Evolutionary conservation across 768 basidiomycete species (phyloP).

Genomic region (Kwoniella shandongensis): DNA sequence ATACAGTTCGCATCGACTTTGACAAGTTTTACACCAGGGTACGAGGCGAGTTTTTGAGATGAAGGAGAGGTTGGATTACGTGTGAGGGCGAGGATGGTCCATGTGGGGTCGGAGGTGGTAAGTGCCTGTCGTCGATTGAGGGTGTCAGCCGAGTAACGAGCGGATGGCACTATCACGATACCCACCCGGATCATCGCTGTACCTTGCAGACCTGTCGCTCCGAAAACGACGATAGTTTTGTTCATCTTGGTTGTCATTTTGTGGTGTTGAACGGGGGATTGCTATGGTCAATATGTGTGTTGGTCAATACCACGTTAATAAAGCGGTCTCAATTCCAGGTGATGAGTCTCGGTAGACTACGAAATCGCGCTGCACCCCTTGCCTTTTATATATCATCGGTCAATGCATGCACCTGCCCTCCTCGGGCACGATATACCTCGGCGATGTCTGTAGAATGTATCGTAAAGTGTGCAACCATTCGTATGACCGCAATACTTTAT

Average conservation of each 20-base stretch:
- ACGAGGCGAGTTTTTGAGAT: conserved; percentile 13
- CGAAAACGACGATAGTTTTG: conserved; percentile 31
- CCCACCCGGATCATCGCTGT: conserved; percentile 24
- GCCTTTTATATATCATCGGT: too few species aligned
- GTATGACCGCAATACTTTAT: too few species aligned
- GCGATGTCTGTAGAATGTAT: too few species aligned
- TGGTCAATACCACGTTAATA: too few species aligned
- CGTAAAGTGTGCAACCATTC: too few species aligned
- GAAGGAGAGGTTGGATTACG: conserved; percentile 15
- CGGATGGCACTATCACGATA: neutral
- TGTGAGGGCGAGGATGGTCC: conserved; percentile 24
- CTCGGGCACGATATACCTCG: too few species aligned
- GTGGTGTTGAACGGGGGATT: too few species aligned
- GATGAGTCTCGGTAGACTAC: too few species aligned
- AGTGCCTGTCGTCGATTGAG: conserved; percentile 12
- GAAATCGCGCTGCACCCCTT: too few species aligned
- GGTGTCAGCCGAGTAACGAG: neutral
- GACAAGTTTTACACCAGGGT: conserved; percentile 21
- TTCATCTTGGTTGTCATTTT: conserved; percentile 3
- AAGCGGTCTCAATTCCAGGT: too few species aligned
- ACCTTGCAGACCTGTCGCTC: conserved; percentile 32
- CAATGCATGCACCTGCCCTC: too few species aligned
- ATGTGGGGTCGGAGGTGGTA: conserved; percentile 2
- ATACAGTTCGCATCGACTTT: conserved; percentile 22
- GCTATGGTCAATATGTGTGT: too few species aligned